These are phyloP conservation scores for Paramecium caudatum DNA, from an alignment of 73 alveolate genomes.

Conservation along the genomic window DNA sequence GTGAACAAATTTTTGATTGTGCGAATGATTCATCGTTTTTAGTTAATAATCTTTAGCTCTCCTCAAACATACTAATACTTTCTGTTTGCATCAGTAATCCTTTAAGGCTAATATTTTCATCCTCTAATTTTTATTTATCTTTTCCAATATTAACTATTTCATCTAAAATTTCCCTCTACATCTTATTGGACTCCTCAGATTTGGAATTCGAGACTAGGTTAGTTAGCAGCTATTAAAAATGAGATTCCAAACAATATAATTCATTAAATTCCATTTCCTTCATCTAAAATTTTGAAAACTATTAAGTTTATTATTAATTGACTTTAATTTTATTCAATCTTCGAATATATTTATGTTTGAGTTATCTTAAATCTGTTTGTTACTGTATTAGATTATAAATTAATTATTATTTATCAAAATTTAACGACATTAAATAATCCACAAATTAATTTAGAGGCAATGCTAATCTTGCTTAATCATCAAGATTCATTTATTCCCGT, in stretches of 20 bases:
- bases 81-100: too few species aligned
- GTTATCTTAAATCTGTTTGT: conserved; percentile 3
- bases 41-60: conserved; percentile 2
- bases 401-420: conserved; percentile 12
- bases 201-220: too few species aligned
- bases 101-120: too few species aligned
- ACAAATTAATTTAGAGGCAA: background rate
- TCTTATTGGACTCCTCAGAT: background rate
- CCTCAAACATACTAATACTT: conserved; percentile 45
- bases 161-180: background rate
- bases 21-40: too few species aligned
- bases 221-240: background rate
- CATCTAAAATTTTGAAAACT: too few species aligned
- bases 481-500: background rate
- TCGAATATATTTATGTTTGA: conserved; percentile 21
- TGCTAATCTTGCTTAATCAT: background rate
- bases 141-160: background rate
- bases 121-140: background rate
- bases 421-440: background rate
- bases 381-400: background rate
- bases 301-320: background rate
- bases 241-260: background rate
- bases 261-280: background rate
- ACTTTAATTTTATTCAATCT: conserved; percentile 5
- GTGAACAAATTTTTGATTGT: conserved; percentile 28